phyloP scores from a whole-genome alignment of 768 basidiomycete species.

The Lenzites betulinus region DNA sequence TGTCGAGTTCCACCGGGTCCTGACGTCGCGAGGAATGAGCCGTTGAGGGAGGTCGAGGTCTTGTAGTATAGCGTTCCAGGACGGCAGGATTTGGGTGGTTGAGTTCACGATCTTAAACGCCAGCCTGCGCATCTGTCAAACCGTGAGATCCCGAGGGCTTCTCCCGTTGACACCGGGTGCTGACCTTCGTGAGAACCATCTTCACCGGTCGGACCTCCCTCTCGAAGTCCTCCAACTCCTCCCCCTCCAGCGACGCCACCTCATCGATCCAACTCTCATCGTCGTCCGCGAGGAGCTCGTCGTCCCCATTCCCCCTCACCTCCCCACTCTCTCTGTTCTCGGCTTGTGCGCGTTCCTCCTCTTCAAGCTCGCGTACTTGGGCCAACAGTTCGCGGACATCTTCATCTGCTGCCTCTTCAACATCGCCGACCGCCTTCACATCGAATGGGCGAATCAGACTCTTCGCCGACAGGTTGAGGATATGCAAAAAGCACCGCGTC shows the following conservation, averaged over 20 bases:
- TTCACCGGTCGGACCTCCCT: constrained; percentile 1
- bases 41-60: background rate
- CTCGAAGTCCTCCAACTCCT: background rate
- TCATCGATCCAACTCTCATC: background rate
- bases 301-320: background rate
- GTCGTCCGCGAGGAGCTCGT: background rate
- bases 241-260: constrained; percentile 1
- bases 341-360: background rate
- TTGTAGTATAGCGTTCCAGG: background rate
- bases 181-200: constrained; percentile 15
- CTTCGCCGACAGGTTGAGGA: constrained; percentile 14
- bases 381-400: background rate
- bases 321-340: background rate
- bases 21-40: background rate
- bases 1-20: constrained; percentile 12
- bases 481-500: constrained; percentile 21
- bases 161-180: background rate
- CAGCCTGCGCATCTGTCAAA: constrained; percentile 1
- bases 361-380: background rate
- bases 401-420: background rate
- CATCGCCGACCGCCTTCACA: background rate
- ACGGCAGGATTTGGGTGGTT: constrained; percentile 33
- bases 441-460: constrained; percentile 18
- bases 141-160: background rate
- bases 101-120: constrained; percentile 29